Base-by-base conservation (phyloP, 2,329 filamentous ascomycete species). In the Trichoderma sp. region DNA sequence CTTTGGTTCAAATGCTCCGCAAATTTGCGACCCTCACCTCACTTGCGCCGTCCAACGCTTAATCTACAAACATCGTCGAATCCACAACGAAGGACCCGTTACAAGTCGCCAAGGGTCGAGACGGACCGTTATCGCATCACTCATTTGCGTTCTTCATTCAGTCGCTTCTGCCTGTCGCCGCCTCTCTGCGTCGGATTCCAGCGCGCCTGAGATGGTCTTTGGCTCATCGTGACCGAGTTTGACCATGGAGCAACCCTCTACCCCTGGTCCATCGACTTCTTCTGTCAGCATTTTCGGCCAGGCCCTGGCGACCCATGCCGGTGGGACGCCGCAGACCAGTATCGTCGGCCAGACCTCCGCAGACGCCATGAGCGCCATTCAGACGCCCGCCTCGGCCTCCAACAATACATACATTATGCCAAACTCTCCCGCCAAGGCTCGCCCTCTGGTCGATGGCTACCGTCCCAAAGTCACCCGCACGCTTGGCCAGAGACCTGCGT, bases 381-480 rank as follows among this genome's bases (percentile, higher is more conserved):
- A 76, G 28, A 73, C 76, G 11, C 68, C 73, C 18, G 46, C 56
- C 52, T 70, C 70, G 46, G 64, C 59, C 6, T 64, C 68, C n/a
- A 90, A 87, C 81, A 92, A 92, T 77, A 94, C 94, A 28, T 97
- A 95, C 82, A 89, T 97, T 76, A 96, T 98, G 92, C 91, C 93
- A 21, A 92, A 93, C 76, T 94, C 91, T 71, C 93, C 94, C 16
- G 84, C 89, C 69, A 92, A 91, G 78, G 86, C 85, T 74, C 85
- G 87, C 69, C 83, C 85, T 24, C 85, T 85, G 70, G 84, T 85
- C 68, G 93, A 96, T 77, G 89, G 89, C 72, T 96, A 97, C 80
- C 90, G 91, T 60, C 95, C 95, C 43, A 92, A 90, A 77, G 92
- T 97, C 70, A 95, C 87, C 46, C 89, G 90, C 75, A 92, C 91